Percentiles rank a stretch among this genome's conserved stretches.
phyloP scores from a whole-genome alignment of 805 yeast genomes.

The Nakazawaea ambrosiae region DNA sequence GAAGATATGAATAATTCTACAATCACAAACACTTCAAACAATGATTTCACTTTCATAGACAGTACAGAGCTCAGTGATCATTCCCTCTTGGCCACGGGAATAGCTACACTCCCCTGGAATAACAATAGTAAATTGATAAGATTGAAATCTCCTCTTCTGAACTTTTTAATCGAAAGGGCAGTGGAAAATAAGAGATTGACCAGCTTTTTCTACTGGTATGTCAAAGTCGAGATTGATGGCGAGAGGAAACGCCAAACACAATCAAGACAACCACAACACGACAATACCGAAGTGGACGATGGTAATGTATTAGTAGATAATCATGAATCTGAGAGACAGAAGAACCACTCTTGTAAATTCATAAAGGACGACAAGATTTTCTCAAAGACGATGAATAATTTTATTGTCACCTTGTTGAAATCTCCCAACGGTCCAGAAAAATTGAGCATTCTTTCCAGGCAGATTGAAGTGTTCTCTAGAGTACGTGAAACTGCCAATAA shows the following conservation, averaged over 20 bases:
- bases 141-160: constrained; percentile 54
- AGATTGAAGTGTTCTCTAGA: constrained; percentile 61
- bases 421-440: constrained; percentile 20
- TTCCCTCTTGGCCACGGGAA: background rate
- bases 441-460: constrained; percentile 30
- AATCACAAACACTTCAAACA: constrained; percentile 21
- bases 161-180: constrained; percentile 70
- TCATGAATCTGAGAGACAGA: background rate
- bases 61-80: constrained; percentile 5
- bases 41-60: constrained; percentile 27
- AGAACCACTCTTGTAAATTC: constrained; percentile 3
- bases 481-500: constrained; percentile 59
- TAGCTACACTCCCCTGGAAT: background rate
- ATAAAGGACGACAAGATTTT: constrained; percentile 13
- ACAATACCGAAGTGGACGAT: constrained; percentile 11
- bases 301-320: constrained; percentile 4
- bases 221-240: constrained; percentile 82
- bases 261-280: background rate
- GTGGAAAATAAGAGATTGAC: constrained; percentile 61
- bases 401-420: constrained; percentile 18
- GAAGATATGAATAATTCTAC: constrained; percentile 13
- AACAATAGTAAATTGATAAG: constrained; percentile 15
- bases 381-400: constrained; percentile 22
- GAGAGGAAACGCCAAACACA: constrained; percentile 19
- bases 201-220: constrained; percentile 85